phyloP scores from a whole-genome alignment of 345 rosid species.

The Corchorus capsularis region DNA sequence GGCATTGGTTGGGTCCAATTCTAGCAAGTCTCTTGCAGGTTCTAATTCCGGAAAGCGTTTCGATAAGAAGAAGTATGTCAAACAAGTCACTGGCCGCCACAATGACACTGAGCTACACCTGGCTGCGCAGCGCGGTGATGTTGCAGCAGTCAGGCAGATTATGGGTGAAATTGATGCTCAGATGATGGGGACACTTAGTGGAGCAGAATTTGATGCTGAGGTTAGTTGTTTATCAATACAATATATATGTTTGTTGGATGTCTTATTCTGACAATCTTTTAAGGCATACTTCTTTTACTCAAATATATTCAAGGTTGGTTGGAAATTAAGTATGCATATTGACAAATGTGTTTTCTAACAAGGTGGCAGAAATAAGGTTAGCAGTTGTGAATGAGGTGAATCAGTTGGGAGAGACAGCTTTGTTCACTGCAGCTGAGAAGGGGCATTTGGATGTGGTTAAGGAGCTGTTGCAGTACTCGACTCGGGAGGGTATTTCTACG shows the following conservation, averaged over 20 bases:
- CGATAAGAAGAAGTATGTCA: constrained; percentile 87
- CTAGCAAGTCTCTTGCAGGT: constrained; percentile 59
- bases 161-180: constrained; percentile 76
- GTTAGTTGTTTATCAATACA: constrained; percentile 24
- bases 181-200: constrained; percentile 58
- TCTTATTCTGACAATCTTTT: background rate
- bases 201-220: constrained; percentile 81
- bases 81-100: constrained; percentile 94
- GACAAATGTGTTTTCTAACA: background rate
- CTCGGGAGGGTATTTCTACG: constrained; percentile 56
- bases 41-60: constrained; percentile 75
- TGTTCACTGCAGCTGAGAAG: constrained; percentile 80
- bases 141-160: constrained; percentile 61
- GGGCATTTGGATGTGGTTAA: constrained; percentile 79
- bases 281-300: background rate
- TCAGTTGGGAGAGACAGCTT: constrained; percentile 90
- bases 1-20: constrained; percentile 56
- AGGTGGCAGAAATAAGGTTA: constrained; percentile 71
- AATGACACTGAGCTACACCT: constrained; percentile 94
- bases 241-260: background rate
- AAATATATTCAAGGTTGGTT: background rate
- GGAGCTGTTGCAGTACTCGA: constrained; percentile 63
- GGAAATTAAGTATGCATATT: background rate
- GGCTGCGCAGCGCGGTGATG: constrained; percentile 85
- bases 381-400: constrained; percentile 87